Evolutionary conservation across 1,284 basidiomycete genomes (phyloP).

Genomic region (Phlebopus sp.): DNA sequence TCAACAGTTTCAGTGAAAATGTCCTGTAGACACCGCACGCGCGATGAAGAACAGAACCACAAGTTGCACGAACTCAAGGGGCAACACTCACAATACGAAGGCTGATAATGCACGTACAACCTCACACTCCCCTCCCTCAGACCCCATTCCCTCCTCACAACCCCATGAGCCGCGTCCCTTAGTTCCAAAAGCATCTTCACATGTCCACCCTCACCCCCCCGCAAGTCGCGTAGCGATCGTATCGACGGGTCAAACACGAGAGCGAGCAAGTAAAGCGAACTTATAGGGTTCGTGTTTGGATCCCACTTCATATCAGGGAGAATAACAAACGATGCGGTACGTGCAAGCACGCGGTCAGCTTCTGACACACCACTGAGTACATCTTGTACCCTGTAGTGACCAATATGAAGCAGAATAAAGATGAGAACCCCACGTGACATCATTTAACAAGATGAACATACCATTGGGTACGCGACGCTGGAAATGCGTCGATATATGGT

Average conservation of each 20-base stretch:
- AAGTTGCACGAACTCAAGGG: neutral
- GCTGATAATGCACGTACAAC: slow-evolving; percentile 94
- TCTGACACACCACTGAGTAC: slow-evolving; percentile 84
- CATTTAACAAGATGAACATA: slow-evolving; percentile 25
- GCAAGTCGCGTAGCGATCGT: slow-evolving; percentile 69
- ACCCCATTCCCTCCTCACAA: slow-evolving; percentile 63
- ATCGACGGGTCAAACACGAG: slow-evolving; percentile 59
- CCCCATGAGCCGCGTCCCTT: slow-evolving; percentile 46
- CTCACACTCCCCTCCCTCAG: slow-evolving; percentile 60
- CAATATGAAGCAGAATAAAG: neutral
- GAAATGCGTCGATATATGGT: slow-evolving; percentile 78
- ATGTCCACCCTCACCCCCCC: slow-evolving; percentile 52
- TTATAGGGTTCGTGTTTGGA: slow-evolving; percentile 56
- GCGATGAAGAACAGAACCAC: neutral
- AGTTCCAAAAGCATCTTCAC: slow-evolving; percentile 71
- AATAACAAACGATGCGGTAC: slow-evolving; percentile 57
- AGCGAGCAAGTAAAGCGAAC: slow-evolving; percentile 73
- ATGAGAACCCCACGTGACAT: neutral
- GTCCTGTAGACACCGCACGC: too few relatives aligned
- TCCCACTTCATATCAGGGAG: slow-evolving; percentile 97
- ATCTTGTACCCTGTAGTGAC: slow-evolving; percentile 71
- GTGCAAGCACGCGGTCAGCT: slow-evolving; percentile 42
- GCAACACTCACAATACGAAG: slow-evolving; percentile 79
- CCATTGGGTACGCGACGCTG: slow-evolving; percentile 80
- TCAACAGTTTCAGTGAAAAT: too few relatives aligned